A percentile compares a stretch with the other conserved stretches of the same genome.
Evolutionary conservation across 345 rosid species (phyloP).

Genomic region (Arabis alpina): DNA sequence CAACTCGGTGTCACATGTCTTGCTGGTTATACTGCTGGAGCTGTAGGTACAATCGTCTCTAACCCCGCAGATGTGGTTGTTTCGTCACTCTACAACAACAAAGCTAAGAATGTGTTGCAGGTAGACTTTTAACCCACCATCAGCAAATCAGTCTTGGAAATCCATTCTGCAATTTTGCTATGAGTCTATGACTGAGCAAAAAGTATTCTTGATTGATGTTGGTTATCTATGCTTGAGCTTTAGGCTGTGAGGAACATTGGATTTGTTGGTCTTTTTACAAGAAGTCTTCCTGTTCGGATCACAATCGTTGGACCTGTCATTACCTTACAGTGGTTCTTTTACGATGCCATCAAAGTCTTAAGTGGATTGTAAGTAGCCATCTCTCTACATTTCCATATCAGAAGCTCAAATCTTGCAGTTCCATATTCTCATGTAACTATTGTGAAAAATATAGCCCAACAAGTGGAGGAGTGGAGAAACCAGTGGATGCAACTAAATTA

Average conservation of each 20-base stretch:
- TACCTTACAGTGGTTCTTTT: constrained; percentile 66
- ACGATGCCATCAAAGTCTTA: constrained; percentile 60
- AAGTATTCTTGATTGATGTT: constrained; percentile 13
- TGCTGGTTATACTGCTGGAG: constrained; percentile 79
- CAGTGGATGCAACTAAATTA: constrained; percentile 32
- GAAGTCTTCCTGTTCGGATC: constrained; percentile 67
- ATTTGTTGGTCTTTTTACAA: constrained; percentile 57
- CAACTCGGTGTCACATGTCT: constrained; percentile 77
- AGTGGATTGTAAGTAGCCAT: constrained; percentile 61
- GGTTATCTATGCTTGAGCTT: constrained; percentile 17
- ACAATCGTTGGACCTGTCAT: constrained; percentile 65
- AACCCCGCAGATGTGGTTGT: constrained; percentile 70
- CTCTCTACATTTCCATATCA: background rate
- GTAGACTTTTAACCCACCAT: constrained; percentile 33
- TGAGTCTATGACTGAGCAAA: background rate
- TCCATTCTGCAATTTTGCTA: background rate
- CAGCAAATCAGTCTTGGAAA: background rate
- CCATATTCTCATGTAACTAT: constrained; percentile 3
- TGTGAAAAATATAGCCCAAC: constrained; percentile 39
- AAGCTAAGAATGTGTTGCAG: constrained; percentile 53
- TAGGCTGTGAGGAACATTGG: constrained; percentile 69
- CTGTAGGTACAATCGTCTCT: constrained; percentile 63
- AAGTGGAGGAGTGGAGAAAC: constrained; percentile 43
- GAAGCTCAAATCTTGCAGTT: constrained; percentile 7
- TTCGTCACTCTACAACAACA: constrained; percentile 57